phyloP scores from a whole-genome alignment of 2,329 filamentous ascomycete species.

The Colletotrichum scovillei region DNA sequence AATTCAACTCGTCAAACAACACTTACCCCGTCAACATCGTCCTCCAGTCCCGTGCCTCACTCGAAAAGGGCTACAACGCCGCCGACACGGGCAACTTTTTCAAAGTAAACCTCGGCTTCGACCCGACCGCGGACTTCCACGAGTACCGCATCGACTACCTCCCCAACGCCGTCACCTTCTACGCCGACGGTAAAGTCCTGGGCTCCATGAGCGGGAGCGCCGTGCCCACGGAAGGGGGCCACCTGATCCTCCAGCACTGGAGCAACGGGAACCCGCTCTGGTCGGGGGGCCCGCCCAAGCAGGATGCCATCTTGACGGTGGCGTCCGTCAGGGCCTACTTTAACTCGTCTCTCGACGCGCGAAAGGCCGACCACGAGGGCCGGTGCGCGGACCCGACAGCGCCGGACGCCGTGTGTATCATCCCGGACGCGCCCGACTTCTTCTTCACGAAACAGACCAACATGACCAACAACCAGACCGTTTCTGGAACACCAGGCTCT shows the following conservation, averaged over 20 bases:
- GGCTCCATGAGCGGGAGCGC: conserved; percentile 65
- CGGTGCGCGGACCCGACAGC: conserved; percentile 53
- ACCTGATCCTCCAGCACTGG: conserved; percentile 80
- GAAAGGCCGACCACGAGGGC: conserved; percentile 50
- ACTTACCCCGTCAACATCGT: conserved; percentile 77
- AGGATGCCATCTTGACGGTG: conserved; percentile 72
- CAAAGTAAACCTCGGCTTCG: conserved; percentile 70
- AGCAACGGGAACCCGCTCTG: conserved; percentile 79
- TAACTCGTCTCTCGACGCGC: conserved; percentile 68
- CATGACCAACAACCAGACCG: conserved; percentile 61
- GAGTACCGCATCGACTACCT: conserved; percentile 85
- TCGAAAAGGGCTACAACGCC: conserved; percentile 71
- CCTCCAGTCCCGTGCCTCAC: conserved; percentile 74
- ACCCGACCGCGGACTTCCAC: conserved; percentile 74
- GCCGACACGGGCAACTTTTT: conserved; percentile 68
- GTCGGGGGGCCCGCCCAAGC: conserved; percentile 75
- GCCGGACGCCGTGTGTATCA: conserved; percentile 56
- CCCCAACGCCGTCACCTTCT: conserved; percentile 72
- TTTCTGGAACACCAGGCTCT: conserved; percentile 38
- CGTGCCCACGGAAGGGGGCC: conserved; percentile 71
- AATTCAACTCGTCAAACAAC: conserved; percentile 64
- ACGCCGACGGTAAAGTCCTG: conserved; percentile 71
- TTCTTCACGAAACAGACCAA: conserved; percentile 63
- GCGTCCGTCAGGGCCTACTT: conserved; percentile 84
- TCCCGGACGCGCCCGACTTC: conserved; percentile 59